Evolutionary conservation across 2,329 filamentous ascomycete genomes (phyloP), one percentile per base, ranked within the genome.

Genomic region (Fusarium floridanum): DNA sequence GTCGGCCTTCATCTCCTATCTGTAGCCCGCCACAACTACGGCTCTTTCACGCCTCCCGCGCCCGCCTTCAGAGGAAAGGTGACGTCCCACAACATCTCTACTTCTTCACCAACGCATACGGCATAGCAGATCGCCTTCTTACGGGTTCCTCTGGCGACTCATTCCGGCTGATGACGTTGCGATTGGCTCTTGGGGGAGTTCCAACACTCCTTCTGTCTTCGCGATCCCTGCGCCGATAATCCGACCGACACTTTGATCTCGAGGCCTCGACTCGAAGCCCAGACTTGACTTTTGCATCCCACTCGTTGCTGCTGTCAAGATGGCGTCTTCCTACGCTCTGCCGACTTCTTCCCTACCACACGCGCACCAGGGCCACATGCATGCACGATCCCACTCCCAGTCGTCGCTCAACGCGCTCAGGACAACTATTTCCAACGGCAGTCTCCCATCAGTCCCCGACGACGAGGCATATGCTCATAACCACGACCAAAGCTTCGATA

Each of bases 311-410:
- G 55, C 59, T 37, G 29, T 63, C 56, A 81, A 67, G 66, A 88
- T 88, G 86, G 84, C 86, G 69, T 86, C 88, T 41, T 86, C 88
- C 24, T 90, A 89, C 78, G 83, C 85, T 61, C 80, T 90, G 64
- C 88, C 88, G n/a, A 85, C 87, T 39, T 84, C 87, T 39, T 83
- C 86, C 43, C 80, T 88, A 55, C 85, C 86, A 62, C 86, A 86
- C 73, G 85, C 84, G 67, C 85, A 88, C 74, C 82, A 85, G 64
- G 84, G 84, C 59, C 80, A 84, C 68, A 80, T 83, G 55, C 83
- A 86, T 61, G 78, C 83, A 16, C 82, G 82, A 64, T 82, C 84
- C 9, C 81, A 82, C 48, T 82, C 84, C 10, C 83, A 82, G 72
- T 73, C 82, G 57, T 81, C 82, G 16, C 83, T 88, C 61, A 84